phyloP scores from a whole-genome alignment of 306 rosid species.

The Acacia melanoxylon region DNA sequence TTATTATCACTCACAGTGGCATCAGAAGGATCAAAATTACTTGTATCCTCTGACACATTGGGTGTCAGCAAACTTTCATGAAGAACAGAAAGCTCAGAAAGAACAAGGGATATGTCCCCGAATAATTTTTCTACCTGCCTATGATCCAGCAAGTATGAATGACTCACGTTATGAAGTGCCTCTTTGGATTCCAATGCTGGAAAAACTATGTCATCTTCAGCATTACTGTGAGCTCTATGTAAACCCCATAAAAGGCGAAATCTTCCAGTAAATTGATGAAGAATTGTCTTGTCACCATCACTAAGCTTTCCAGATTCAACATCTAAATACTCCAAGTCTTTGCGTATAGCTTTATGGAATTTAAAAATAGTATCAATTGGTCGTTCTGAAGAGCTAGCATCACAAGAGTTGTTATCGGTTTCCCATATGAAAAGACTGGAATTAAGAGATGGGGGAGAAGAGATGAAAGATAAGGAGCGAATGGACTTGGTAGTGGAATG shows the following conservation, averaged over 20 bases:
- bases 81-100: constrained; percentile 79
- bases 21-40: constrained; percentile 41
- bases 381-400: constrained; percentile 64
- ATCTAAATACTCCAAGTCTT: constrained; percentile 97
- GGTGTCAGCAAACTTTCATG: constrained; percentile 61
- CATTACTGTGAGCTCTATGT: constrained; percentile 98
- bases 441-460: constrained; percentile 92
- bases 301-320: constrained; percentile 95
- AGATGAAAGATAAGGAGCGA: constrained; percentile 86
- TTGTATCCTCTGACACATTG: constrained; percentile 38
- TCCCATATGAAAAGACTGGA: constrained; percentile 95
- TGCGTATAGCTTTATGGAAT: constrained; percentile 96
- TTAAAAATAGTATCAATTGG: constrained; percentile 98
- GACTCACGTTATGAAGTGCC: constrained; percentile 94
- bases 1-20: constrained; percentile 41
- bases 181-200: constrained; percentile 99
- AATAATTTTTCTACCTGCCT: constrained; percentile 93
- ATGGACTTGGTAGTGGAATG: constrained; percentile 71
- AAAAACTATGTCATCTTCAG: constrained; percentile 97
- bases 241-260: constrained; percentile 98
- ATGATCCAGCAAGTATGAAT: constrained; percentile 94
- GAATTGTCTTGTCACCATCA: constrained; percentile 69
- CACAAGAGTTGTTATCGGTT: constrained; percentile 64
- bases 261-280: constrained; percentile 81
- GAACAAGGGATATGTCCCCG: constrained; percentile 83